A percentile compares a stretch with the other conserved stretches of the same genome.
Conservation (phyloP, 306 rosid species). For the Cucurbita moschata region DNA sequence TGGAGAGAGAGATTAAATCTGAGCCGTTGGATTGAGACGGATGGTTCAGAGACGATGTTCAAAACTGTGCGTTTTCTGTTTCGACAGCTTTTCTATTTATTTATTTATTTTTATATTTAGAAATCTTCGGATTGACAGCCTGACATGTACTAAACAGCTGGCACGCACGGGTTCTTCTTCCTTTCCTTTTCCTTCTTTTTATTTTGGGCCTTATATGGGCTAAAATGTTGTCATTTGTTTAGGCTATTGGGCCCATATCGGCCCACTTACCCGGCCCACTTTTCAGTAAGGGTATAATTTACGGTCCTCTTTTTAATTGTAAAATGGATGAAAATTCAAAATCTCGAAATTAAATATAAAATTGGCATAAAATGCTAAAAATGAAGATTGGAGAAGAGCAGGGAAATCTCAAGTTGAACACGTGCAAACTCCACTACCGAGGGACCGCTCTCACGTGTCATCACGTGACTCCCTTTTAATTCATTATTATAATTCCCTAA, state of each 20-base stretch:
- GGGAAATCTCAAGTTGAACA: background rate
- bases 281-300: no score
- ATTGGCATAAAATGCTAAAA: background rate
- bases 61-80: background rate
- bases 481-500: background rate
- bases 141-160: slow-evolving; percentile 8
- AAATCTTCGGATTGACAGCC: slow-evolving; percentile 2
- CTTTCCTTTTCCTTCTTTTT: background rate
- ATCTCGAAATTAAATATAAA: background rate
- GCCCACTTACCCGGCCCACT: background rate
- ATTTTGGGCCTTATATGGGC: background rate
- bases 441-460: background rate
- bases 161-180: background rate
- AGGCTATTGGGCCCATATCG: background rate
- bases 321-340: background rate
- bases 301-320: no score
- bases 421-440: background rate
- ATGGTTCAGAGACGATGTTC: background rate
- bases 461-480: background rate
- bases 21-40: slow-evolving; percentile 1
- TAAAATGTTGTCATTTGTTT: background rate
- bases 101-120: background rate
- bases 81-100: background rate
- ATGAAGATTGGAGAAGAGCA: background rate
- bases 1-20: background rate